Percentiles rank a stretch among this genome's conserved stretches.
Evolutionary conservation across 129 eudicot genomes (phyloP).

Genomic region (Saposhnikovia divaricata): DNA sequence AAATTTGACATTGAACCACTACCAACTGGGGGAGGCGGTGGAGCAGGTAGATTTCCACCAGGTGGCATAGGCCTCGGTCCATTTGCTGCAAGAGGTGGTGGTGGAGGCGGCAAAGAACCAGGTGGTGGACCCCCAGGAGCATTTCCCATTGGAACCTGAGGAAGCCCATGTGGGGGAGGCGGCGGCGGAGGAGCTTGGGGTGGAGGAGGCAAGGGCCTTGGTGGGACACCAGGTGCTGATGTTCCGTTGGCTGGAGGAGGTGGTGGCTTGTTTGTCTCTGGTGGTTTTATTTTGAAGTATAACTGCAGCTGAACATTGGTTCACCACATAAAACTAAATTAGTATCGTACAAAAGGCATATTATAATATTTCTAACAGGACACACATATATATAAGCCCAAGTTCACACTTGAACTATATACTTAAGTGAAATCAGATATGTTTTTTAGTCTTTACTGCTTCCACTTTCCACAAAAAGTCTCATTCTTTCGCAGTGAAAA

Average conservation of each 20-base stretch:
- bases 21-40: conserved; percentile 76
- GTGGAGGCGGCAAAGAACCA: conserved; percentile 62
- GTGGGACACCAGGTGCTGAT: conserved; percentile 65
- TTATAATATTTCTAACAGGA: not conserved
- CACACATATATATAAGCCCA: not conserved
- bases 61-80: conserved; percentile 98
- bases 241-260: conserved; percentile 59
- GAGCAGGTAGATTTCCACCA: conserved; percentile 73
- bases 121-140: conserved; percentile 57
- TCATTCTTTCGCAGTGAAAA: not conserved
- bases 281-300: conserved; percentile 82
- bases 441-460: not conserved
- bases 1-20: conserved; percentile 71
- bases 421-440: not conserved
- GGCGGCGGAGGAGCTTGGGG: conserved; percentile 71
- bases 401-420: not conserved
- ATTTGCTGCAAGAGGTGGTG: conserved; percentile 62
- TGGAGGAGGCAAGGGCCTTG: conserved; percentile 54
- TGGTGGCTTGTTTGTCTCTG: conserved; percentile 72
- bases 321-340: conserved; percentile 11
- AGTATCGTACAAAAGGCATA: not conserved
- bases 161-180: conserved; percentile 56
- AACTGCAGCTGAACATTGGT: conserved; percentile 62
- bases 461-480: not conserved
- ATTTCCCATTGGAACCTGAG: conserved; percentile 38